Evolutionary conservation across 768 basidiomycete genomes (phyloP).

Genomic region (Auriculariales sp.): DNA sequence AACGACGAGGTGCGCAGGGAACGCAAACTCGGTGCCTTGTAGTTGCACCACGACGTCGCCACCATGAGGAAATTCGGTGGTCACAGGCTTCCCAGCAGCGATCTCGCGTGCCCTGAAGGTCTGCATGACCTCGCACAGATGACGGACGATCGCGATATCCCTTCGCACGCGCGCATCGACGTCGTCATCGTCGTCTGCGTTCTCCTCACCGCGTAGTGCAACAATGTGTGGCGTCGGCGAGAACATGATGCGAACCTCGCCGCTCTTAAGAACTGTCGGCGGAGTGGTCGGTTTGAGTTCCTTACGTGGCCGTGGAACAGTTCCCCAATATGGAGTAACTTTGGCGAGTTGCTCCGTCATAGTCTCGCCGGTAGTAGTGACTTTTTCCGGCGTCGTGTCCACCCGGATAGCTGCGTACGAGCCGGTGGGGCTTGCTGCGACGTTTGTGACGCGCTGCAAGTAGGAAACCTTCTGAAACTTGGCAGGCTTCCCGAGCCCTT

Average conservation of each 20-base stretch:
- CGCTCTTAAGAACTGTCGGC: slow-evolving; percentile 7
- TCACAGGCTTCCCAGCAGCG: neutral
- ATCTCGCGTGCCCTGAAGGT: neutral
- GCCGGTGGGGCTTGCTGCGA: slow-evolving; percentile 76
- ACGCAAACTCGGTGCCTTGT: slow-evolving; percentile 10
- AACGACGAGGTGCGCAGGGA: neutral
- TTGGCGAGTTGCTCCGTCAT: slow-evolving; percentile 51
- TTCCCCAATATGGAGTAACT: slow-evolving; percentile 46
- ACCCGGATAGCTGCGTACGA: slow-evolving; percentile 75
- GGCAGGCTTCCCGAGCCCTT: slow-evolving; percentile 14
- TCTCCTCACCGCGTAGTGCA: slow-evolving; percentile 3
- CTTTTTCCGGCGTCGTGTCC: slow-evolving; percentile 45
- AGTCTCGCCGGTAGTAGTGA: slow-evolving; percentile 38
- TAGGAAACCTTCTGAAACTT: slow-evolving; percentile 72
- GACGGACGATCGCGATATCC: slow-evolving; percentile 17
- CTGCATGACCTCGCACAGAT: neutral
- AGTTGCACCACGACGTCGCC: slow-evolving; percentile 10
- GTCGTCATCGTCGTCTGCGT: slow-evolving; percentile 20
- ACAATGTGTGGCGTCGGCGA: slow-evolving; percentile 12
- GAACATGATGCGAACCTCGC: slow-evolving; percentile 11
- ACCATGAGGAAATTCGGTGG: neutral
- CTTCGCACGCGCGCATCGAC: slow-evolving; percentile 22
- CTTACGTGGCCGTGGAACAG: neutral
- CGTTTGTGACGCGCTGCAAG: slow-evolving; percentile 72
- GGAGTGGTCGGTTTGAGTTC: neutral